Conservation (phyloP, 1,284 basidiomycete genomes). For the Pseudozyma tsukubaensis region DNA sequence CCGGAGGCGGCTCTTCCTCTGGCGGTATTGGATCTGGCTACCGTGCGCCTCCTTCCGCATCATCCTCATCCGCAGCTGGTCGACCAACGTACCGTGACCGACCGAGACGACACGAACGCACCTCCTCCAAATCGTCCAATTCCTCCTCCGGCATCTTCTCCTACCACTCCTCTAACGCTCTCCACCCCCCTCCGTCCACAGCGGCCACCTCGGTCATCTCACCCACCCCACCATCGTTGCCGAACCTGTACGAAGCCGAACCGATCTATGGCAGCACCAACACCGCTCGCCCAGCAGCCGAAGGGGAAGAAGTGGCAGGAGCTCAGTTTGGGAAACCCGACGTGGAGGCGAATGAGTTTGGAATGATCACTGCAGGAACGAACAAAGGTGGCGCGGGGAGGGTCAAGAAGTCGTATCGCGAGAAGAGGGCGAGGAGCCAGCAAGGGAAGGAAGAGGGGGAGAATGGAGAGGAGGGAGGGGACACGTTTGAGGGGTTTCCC, state of each 20-base stretch:
- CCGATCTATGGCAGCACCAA: slow-evolving; percentile 8
- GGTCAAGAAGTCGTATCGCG: slow-evolving; percentile 36
- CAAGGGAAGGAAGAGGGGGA: background rate
- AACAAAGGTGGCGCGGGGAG: slow-evolving; percentile 31
- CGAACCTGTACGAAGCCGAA: slow-evolving; percentile 40
- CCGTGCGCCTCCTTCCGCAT: slow-evolving; percentile 3
- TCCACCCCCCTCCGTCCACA: slow-evolving; percentile 14
- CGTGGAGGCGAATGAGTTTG: slow-evolving; percentile 39
- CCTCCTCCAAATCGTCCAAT: slow-evolving; percentile 32
- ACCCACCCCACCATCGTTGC: slow-evolving; percentile 5
- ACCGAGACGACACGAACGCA: slow-evolving; percentile 54
- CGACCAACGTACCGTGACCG: slow-evolving; percentile 46
- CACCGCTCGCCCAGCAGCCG: background rate
- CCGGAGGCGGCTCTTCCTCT: slow-evolving; percentile 26
- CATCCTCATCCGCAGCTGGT: slow-evolving; percentile 14
- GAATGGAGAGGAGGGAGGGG: slow-evolving; percentile 4
- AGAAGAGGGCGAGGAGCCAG: slow-evolving; percentile 23
- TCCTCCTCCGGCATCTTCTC: slow-evolving; percentile 38
- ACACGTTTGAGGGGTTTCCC: slow-evolving; percentile 40
- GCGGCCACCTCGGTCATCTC: slow-evolving; percentile 20
- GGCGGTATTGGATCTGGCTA: slow-evolving; percentile 27
- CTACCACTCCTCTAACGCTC: slow-evolving; percentile 14
- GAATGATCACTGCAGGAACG: slow-evolving; percentile 34
- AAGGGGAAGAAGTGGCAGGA: slow-evolving; percentile 1
- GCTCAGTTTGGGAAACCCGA: slow-evolving; percentile 21